Conservation (phyloP, 2,329 filamentous ascomycete genomes). For the Periconia sp. region DNA sequence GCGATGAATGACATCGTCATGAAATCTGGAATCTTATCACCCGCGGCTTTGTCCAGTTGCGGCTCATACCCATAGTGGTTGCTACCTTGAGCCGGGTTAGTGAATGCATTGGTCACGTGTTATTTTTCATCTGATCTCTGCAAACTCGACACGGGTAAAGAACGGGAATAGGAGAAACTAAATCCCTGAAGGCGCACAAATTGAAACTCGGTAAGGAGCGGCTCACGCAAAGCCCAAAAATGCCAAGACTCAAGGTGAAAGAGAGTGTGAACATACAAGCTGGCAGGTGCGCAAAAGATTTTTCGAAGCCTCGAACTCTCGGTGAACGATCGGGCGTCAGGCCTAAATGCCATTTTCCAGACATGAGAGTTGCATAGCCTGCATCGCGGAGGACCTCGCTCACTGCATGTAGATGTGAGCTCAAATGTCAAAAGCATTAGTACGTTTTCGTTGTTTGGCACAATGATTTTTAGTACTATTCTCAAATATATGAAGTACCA, state of each 20-base stretch:
- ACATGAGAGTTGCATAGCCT: conserved; percentile 66
- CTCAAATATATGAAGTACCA: background rate
- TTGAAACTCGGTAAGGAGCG: no score
- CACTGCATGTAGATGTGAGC: conserved; percentile 45
- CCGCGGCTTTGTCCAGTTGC: conserved; percentile 34
- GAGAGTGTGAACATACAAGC: conserved; percentile 49
- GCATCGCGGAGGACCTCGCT: conserved; percentile 64
- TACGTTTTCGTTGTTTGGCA: background rate
- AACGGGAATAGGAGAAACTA: background rate
- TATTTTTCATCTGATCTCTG: background rate
- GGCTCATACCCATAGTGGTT: conserved; percentile 64
- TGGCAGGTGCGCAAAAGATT: conserved; percentile 65
- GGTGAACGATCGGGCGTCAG: conserved; percentile 64
- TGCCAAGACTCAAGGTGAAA: no score
- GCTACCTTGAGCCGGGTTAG: conserved; percentile 4
- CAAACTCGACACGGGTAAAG: background rate
- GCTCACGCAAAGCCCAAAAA: no score
- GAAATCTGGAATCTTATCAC: conserved; percentile 47
- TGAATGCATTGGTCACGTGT: conserved; percentile 2
- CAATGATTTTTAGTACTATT: background rate
- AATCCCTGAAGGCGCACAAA: no score
- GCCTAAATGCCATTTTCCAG: conserved; percentile 69
- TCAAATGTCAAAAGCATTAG: no score
- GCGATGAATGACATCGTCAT: conserved; percentile 52
- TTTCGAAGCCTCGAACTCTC: conserved; percentile 63